Evolutionary conservation across 148 eudicot species (phyloP).

Genomic region (Polygonum aviculare): DNA sequence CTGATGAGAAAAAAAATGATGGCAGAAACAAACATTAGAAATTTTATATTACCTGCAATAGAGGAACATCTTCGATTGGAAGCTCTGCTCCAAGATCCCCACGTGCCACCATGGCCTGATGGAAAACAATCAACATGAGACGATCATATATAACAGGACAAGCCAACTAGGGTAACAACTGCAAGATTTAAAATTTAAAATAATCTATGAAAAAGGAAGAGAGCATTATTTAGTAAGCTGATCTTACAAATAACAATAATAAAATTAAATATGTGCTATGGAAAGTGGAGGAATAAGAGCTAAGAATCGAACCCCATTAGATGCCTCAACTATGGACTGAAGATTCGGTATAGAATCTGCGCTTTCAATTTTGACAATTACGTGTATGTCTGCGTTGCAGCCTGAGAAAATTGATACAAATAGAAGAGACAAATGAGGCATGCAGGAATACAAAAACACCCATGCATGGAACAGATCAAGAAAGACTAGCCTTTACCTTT

Average conservation of each 20-base stretch:
- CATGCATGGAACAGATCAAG: background rate
- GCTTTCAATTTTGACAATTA: slow-evolving; percentile 87
- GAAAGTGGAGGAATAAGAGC: background rate
- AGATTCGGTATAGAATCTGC: slow-evolving; percentile 96
- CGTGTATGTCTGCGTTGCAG: slow-evolving; percentile 79
- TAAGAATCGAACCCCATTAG: slow-evolving; percentile 73
- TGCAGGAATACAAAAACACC: background rate
- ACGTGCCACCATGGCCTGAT: slow-evolving; percentile 99
- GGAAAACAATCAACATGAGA: background rate
- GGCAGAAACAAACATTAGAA: background rate
- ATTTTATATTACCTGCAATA: slow-evolving; percentile 87
- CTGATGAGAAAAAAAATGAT: background rate
- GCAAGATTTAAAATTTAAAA: background rate
- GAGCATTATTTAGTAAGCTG: background rate
- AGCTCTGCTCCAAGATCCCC: slow-evolving; percentile 99
- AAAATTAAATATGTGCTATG: background rate
- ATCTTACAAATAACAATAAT: background rate
- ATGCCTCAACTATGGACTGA: slow-evolving; percentile 81
- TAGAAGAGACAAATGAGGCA: slow-evolving; percentile 6
- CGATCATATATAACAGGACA: background rate
- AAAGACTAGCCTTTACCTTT: slow-evolving; percentile 36
- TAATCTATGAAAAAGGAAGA: background rate
- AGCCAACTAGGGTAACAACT: background rate
- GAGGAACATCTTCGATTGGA: slow-evolving; percentile 96
- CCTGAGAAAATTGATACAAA: slow-evolving; percentile 33